These are phyloP conservation scores for Epichloe baconii DNA, from an alignment of 2,329 filamentous ascomycete species.

Conservation along the genomic window DNA sequence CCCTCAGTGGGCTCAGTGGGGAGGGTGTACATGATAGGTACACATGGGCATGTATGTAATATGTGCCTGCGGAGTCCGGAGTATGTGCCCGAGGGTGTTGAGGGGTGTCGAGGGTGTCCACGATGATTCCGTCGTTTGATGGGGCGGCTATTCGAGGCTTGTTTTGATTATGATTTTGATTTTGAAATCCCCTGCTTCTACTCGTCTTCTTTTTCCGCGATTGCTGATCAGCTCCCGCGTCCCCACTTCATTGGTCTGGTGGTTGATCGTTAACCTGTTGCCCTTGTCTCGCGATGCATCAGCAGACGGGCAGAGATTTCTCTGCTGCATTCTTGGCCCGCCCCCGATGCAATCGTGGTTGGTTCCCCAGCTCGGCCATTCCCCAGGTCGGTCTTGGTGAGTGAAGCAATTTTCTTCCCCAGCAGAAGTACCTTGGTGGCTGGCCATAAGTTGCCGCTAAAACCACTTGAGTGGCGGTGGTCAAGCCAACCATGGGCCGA, in stretches of 20 bases:
- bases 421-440: background rate
- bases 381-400: background rate
- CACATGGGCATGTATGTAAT: background rate
- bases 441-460: background rate
- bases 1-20: background rate
- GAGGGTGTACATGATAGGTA: too few relatives aligned
- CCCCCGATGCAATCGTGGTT: background rate
- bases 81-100: background rate
- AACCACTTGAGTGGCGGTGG: background rate
- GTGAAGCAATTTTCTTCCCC: background rate
- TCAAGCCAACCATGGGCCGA: background rate
- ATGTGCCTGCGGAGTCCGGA: too few relatives aligned
- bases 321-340: slow-evolving; percentile 1
- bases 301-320: slow-evolving; percentile 12
- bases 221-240: slow-evolving; percentile 2
- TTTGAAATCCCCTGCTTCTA: slow-evolving; percentile 4
- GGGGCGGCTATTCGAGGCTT: slow-evolving; percentile 23
- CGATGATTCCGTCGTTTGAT: slow-evolving; percentile 7
- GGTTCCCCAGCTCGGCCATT: background rate
- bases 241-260: slow-evolving; percentile 3
- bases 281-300: slow-evolving; percentile 8
- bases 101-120: background rate
- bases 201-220: slow-evolving; percentile 4
- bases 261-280: slow-evolving; percentile 3
- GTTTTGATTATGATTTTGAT: slow-evolving; percentile 1